Percentiles rank a stretch among this genome's conserved stretches.
Evolutionary conservation across 2,329 filamentous ascomycete genomes (phyloP).

Genomic region (Monosporascus cannonballus): DNA sequence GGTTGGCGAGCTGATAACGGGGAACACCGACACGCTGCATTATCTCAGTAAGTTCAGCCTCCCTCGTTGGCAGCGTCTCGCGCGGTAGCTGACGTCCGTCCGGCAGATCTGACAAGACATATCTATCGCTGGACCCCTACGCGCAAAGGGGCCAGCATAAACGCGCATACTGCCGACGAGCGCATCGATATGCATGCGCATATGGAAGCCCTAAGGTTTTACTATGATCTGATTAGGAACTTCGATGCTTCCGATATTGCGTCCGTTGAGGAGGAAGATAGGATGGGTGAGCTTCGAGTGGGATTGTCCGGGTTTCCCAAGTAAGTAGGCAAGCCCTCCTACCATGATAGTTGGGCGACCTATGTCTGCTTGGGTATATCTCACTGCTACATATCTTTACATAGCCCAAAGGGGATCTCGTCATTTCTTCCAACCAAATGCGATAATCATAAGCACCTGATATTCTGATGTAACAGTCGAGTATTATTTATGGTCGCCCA

Average conservation of each 20-base stretch:
- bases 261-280: constrained; percentile 1
- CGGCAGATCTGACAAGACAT: constrained; percentile 26
- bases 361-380: no score
- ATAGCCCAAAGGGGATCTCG: no score
- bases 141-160: constrained; percentile 24
- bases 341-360: no score
- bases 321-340: no score
- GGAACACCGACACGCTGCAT: constrained; percentile 31
- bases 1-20: constrained; percentile 30
- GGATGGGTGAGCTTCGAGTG: constrained; percentile 15
- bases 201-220: constrained; percentile 31
- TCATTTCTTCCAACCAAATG: no score
- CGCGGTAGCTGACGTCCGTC: constrained; percentile 1
- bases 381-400: no score
- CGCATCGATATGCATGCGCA: constrained; percentile 32
- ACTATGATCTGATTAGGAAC: constrained; percentile 31
- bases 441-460: no score
- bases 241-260: constrained; percentile 25
- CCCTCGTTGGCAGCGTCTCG: not conserved
- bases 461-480: no score
- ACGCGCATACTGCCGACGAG: constrained; percentile 33
- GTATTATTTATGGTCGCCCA: no score
- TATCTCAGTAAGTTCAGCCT: constrained; percentile 25
- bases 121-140: constrained; percentile 34
- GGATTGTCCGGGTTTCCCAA: no score